Base-by-base conservation (phyloP, 495 filamentous ascomycete genomes). In the Parachaetomium inaequale region DNA sequence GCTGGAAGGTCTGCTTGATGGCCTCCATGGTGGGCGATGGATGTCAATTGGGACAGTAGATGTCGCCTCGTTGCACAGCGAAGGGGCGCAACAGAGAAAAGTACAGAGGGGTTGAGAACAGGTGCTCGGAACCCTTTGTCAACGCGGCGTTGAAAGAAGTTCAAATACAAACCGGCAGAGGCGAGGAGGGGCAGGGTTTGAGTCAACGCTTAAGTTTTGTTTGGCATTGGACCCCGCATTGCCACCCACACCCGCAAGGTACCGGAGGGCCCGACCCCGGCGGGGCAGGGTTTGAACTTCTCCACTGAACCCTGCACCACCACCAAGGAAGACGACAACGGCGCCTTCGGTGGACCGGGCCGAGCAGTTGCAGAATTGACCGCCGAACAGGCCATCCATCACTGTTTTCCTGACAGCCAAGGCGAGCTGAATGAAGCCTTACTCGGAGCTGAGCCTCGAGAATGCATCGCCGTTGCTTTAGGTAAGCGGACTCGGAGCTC, bases 1-100 rank as follows among this genome's bases (percentile, higher is more conserved):
- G 87, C 66, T 85, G 86, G 72, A 98, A 98, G 7, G 92, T 89
- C 68, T 86, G 76, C 78, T 90, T 95, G 67, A 98, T 88, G 50
- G 74, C 82, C 63, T 97, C 93, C 88, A 84, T 84, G 45, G 32
- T 70, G 46, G 32, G 23, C 43, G 31, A 31, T n/a, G 25, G 12
- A 23, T 34, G 63, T 66, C 64, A 60, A 66, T 69, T 59, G 51
- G 47, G 36, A 57, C 29, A 2, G 25, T 62, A 15, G 10, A 29
- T 12, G 23, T 50, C 12, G 29, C 26, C 34, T 42, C 38, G 14
- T 38, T 26, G 19, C 40, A 19, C 26, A 40, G 23, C 17, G 10
- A 31, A 43, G 21, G 23, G 26, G 17, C 8, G 21, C 23, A 53
- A 53, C 34, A 32, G 23, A 49, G 45, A 26, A 26, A 25, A 50